phyloP scores from a whole-genome alignment of 2,329 filamentous ascomycete genomes.

The Macrophomina pseudophaseolina region DNA sequence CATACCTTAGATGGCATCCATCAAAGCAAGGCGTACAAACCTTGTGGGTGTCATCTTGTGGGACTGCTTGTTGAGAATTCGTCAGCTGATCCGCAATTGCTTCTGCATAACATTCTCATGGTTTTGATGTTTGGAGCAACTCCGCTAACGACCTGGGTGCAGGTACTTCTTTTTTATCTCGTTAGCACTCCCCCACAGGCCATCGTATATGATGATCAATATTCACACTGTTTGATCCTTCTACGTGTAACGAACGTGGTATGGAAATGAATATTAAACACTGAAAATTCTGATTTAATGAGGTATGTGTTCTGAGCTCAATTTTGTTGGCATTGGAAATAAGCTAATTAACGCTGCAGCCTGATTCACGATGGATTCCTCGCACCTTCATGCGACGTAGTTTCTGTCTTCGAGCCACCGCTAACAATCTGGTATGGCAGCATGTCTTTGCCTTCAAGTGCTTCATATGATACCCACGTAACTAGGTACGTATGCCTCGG shows the following conservation, averaged over 20 bases:
- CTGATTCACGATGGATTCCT: slow-evolving; percentile 44
- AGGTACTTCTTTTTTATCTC: slow-evolving; percentile 32
- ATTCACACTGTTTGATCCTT: slow-evolving; percentile 74
- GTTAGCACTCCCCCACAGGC: slow-evolving; percentile 41
- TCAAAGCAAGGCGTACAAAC: slow-evolving; percentile 67
- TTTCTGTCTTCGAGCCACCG: slow-evolving; percentile 30
- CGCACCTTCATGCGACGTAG: slow-evolving; percentile 8
- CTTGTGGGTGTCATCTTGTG: slow-evolving; percentile 59
- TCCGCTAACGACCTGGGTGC: slow-evolving; percentile 26
- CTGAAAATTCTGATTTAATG: slow-evolving; percentile 76
- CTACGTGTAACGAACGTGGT: slow-evolving; percentile 53
- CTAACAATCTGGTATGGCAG: slow-evolving; percentile 28
- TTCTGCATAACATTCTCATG: slow-evolving; percentile 9
- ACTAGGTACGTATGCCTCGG: background rate
- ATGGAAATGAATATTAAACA: slow-evolving; percentile 63
- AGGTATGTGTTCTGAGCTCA: slow-evolving; percentile 50
- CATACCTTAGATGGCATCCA: slow-evolving; percentile 57
- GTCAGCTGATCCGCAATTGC: slow-evolving; percentile 61
- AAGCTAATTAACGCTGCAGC: slow-evolving; percentile 37
- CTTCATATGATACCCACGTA: slow-evolving; percentile 27
- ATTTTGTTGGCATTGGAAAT: background rate
- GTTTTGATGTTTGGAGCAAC: background rate
- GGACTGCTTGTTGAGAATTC: slow-evolving; percentile 71
- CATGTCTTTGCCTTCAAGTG: background rate
- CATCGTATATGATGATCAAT: slow-evolving; percentile 66